A percentile compares a stretch with the other conserved stretches of the same genome.
Conservation (phyloP, 805 yeast genomes). For the Candida palmyrensis region DNA sequence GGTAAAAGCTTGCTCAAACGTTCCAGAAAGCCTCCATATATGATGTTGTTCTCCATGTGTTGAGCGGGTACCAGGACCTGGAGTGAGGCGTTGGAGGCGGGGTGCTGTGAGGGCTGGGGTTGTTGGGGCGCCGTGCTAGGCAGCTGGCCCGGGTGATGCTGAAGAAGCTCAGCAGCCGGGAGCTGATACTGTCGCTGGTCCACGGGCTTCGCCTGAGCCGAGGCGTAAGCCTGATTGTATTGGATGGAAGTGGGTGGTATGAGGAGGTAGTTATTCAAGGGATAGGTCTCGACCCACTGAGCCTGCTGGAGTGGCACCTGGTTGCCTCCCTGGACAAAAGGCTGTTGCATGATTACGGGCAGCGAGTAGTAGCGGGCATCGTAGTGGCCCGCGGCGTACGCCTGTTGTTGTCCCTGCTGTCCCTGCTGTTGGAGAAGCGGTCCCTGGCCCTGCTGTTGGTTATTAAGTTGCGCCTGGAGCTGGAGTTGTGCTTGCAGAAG, state of each 20-base stretch:
- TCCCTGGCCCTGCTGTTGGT: background rate
- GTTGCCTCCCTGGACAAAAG: conserved; percentile 11
- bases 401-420: conserved; percentile 1
- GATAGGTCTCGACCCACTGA: conserved; percentile 6
- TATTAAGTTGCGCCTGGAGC: conserved; percentile 1
- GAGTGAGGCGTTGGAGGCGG: conserved; percentile 4
- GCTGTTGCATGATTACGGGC: conserved; percentile 21
- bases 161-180: conserved; percentile 2
- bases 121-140: too few species aligned
- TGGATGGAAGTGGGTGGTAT: conserved; percentile 11
- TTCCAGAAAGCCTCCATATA: conserved; percentile 19
- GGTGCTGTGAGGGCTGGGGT: conserved; percentile 6
- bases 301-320: conserved; percentile 6
- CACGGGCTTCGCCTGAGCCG: background rate
- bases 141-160: conserved; percentile 5
- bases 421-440: background rate
- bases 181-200: conserved; percentile 4
- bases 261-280: conserved; percentile 18
- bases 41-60: conserved; percentile 7
- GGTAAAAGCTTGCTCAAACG: conserved; percentile 33
- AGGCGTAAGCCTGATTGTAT: conserved; percentile 3
- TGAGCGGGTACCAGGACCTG: conserved; percentile 2
- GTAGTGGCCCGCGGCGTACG: background rate
- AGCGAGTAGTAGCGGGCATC: conserved; percentile 19
- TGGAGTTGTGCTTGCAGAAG: too few species aligned